phyloP scores from a whole-genome alignment of 2,329 filamentous ascomycete species.

The Aspergillus thermomutatus region DNA sequence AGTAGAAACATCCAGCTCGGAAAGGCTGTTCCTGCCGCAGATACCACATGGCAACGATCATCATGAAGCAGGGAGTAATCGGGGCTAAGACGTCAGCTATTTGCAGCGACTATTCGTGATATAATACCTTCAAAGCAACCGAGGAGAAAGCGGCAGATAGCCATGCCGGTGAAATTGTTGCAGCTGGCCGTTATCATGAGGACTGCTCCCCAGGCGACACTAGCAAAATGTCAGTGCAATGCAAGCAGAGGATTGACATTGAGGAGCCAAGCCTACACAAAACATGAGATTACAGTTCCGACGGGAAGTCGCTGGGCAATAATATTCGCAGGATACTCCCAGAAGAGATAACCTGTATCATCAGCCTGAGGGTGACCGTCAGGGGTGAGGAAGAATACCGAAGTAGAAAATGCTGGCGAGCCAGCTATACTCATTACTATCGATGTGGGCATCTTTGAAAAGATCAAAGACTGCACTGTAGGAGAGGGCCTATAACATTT shows the following conservation, averaged over 20 bases:
- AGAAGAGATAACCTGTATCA: slow-evolving; percentile 32
- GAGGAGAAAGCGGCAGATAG: slow-evolving; percentile 45
- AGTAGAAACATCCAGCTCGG: slow-evolving; percentile 45
- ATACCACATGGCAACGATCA: slow-evolving; percentile 52
- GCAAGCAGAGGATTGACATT: neutral
- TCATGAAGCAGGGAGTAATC: slow-evolving; percentile 50
- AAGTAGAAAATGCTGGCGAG: slow-evolving; percentile 57
- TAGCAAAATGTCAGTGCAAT: neutral
- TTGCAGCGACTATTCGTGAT: too few relatives aligned
- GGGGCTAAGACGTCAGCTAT: slow-evolving; percentile 26
- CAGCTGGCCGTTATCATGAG: slow-evolving; percentile 44
- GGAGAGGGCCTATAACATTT: slow-evolving; percentile 42
- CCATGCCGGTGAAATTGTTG: slow-evolving; percentile 42
- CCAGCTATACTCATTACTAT: slow-evolving; percentile 47
- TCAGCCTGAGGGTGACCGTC: neutral
- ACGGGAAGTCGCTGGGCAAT: slow-evolving; percentile 27
- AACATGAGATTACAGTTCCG: slow-evolving; percentile 15
- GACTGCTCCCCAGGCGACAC: slow-evolving; percentile 43
- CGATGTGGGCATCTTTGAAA: slow-evolving; percentile 48
- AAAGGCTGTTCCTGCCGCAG: slow-evolving; percentile 46
- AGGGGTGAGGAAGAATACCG: slow-evolving; percentile 16
- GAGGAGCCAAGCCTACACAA: slow-evolving; percentile 3
- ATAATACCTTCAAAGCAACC: slow-evolving; percentile 43
- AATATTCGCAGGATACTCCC: slow-evolving; percentile 43
- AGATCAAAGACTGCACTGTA: slow-evolving; percentile 58